Evolutionary conservation across 306 rosid species (phyloP), one percentile per base, ranked within the genome.

Genomic region (Alnus rubra): DNA sequence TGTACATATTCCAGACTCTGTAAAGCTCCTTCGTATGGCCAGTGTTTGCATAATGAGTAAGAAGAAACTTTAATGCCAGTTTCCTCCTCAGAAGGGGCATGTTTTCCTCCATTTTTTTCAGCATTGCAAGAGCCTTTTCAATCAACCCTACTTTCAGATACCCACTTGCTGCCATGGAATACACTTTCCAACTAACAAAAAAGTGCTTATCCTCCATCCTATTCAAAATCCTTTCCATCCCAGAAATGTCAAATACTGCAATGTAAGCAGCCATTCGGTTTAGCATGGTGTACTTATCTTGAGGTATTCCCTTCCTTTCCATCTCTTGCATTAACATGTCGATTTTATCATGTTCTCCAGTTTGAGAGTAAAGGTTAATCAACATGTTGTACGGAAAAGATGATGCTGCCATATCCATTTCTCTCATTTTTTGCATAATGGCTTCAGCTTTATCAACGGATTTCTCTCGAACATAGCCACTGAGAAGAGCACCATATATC

Each of bases 31-130:
- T 39, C 44, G 3, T 39, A 39, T 3, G 44, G 44, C 44, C 44
- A 39, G 44, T 39, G 44, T 39, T 39, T 39, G 44, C 44, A 39
- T 3, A 39, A 39, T 39, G 44, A 39, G 44, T 39, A 39, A 39
- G 44, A 39, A 39, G 4, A 39, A 39, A 39, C 44, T 39, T 39
- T 39, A 39, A 39, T 39, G 44, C 44, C 44, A 39, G 44, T 39
- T 3, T 3, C 44, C 44, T 39, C 44, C 44, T 39, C 44, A 39
- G 44, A 39, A 39, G 44, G 44, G 44, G 44, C 44, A 39, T 39
- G 44, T 39, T 82, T 84, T 87, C 88, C 74, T 92, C 97, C 0
- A 93, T 70, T 85, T 69, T 86, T 86, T 82, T 76, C 55, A 92
- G 67, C 86, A 78, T 80, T 63, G 23, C 14, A 4, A 44, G 19